These are phyloP conservation scores for Calocera viscosa DNA, from an alignment of 768 basidiomycete species.

Conservation along the genomic window DNA sequence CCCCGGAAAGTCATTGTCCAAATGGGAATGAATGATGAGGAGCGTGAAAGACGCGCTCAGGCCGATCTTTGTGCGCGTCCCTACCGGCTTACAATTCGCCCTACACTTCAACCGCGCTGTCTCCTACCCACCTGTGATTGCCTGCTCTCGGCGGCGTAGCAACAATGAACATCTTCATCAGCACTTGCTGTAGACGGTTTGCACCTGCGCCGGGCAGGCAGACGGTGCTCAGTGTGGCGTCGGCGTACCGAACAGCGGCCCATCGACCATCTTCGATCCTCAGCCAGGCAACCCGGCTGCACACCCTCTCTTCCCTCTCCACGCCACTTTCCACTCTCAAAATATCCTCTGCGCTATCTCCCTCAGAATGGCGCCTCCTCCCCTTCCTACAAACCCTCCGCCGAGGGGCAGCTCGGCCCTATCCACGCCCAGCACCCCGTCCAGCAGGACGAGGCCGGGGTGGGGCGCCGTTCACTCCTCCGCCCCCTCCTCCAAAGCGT, in stretches of 20 bases:
- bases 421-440: neutral
- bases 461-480: neutral
- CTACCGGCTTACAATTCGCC: neutral
- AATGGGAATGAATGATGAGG: neutral
- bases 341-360: neutral
- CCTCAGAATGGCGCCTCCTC: neutral
- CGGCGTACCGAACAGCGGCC: neutral
- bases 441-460: neutral
- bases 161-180: neutral
- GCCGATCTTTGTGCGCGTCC: constrained; percentile 1
- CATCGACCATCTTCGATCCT: neutral
- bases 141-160: neutral
- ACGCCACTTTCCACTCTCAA: neutral
- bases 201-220: neutral
- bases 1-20: neutral
- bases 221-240: neutral
- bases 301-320: neutral
- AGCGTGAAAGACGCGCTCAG: neutral
- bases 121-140: neutral
- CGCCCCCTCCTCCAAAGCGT: neutral
- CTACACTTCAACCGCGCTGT: too few relatives aligned
- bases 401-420: neutral
- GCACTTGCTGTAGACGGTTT: neutral
- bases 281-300: neutral
- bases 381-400: neutral